Conservation (phyloP, 2,329 filamentous ascomycete genomes). For the Aaosphaeria arxii region DNA sequence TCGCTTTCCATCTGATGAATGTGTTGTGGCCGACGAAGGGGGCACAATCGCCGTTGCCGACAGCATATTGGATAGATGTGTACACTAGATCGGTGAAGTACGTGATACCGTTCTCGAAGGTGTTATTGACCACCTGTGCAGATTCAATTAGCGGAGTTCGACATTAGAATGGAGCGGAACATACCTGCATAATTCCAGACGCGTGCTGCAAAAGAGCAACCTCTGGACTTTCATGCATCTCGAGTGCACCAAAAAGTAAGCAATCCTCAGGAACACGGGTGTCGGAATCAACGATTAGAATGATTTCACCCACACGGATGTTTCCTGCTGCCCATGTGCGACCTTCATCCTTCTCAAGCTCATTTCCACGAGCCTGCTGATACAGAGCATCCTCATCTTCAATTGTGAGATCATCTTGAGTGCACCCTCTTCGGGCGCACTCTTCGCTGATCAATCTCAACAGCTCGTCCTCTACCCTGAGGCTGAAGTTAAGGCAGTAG, state of each 20-base stretch:
- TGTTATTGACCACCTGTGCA: conserved; percentile 69
- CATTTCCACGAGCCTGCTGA: conserved; percentile 51
- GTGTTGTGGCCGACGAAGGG: conserved; percentile 77
- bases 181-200: conserved; percentile 47
- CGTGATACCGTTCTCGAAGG: conserved; percentile 72
- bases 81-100: conserved; percentile 77
- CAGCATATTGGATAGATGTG: conserved; percentile 65
- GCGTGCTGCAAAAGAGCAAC: conserved; percentile 74
- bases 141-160: no score
- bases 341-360: conserved; percentile 61
- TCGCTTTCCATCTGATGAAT: conserved; percentile 65
- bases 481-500: conserved; percentile 61
- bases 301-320: conserved; percentile 78
- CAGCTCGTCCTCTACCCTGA: conserved; percentile 62
- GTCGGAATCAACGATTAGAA: conserved; percentile 53
- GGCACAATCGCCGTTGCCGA: conserved; percentile 66
- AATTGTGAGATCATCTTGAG: conserved; percentile 15
- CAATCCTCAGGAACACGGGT: conserved; percentile 60
- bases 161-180: no score
- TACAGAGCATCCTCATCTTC: conserved; percentile 28
- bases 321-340: conserved; percentile 82
- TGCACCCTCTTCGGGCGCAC: conserved; percentile 14
- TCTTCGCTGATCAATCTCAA: conserved; percentile 22
- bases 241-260: conserved; percentile 70
- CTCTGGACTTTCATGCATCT: conserved; percentile 76